Evolutionary conservation across 164 flowering plant species (phyloP).

Genomic region (Amborella trichopoda): DNA sequence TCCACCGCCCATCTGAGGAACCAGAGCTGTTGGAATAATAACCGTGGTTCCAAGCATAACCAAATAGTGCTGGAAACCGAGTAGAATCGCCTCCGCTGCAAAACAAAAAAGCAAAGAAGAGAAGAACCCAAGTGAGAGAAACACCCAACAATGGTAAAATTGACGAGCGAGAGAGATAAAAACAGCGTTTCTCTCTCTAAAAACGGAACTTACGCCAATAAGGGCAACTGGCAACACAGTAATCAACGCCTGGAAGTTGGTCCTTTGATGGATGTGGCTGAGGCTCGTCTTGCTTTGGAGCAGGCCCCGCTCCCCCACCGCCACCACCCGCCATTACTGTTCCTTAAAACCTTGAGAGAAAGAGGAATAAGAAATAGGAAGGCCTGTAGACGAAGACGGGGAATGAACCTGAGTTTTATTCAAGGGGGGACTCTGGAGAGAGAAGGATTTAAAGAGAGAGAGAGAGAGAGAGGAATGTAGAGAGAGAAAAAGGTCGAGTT

Average conservation of each 20-base stretch:
- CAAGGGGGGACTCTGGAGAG: no score
- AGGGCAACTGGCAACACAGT: not conserved
- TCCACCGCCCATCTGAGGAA: constrained; percentile 91
- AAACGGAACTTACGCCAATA: constrained; percentile 1
- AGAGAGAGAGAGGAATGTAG: no score
- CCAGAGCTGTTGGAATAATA: constrained; percentile 54
- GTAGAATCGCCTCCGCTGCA: constrained; percentile 82
- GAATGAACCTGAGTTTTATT: no score
- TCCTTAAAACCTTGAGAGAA: no score
- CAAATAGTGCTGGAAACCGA: constrained; percentile 78
- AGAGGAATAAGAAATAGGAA: no score
- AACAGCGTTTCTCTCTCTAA: not conserved
- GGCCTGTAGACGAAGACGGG: no score
- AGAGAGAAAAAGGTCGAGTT: no score
- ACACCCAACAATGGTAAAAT: not conserved
- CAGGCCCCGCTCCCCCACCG: not conserved
- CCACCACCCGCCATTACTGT: constrained; percentile 2
- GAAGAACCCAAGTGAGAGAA: not conserved
- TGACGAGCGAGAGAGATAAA: not conserved
- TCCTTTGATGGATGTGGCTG: constrained; percentile 4
- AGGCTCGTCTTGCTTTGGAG: constrained; percentile 1
- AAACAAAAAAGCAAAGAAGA: not conserved
- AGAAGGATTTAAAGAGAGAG: no score
- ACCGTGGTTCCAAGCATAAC: constrained; percentile 95
- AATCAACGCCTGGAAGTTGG: constrained; percentile 3